Evolutionary conservation across 2,329 filamentous ascomycete genomes (phyloP).

Genomic region (Botrytis galanthina): DNA sequence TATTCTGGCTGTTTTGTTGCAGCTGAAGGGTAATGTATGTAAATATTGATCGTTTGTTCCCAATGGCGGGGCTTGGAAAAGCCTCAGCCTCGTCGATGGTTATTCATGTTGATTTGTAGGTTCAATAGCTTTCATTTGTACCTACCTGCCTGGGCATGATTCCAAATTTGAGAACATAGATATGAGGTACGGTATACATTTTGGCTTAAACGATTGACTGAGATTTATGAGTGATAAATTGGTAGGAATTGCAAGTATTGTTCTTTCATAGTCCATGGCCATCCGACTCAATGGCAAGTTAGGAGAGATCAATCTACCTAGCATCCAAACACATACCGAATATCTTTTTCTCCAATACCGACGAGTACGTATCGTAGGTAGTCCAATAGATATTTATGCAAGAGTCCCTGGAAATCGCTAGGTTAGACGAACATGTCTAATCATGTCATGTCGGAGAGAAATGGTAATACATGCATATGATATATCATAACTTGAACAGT

Average conservation of each 20-base stretch:
- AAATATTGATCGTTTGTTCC: background rate
- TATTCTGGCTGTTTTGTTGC: background rate
- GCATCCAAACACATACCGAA: background rate
- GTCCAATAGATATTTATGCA: background rate
- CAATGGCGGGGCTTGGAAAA: background rate
- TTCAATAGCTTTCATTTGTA: background rate
- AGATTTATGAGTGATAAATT: background rate
- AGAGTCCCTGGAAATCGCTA: background rate
- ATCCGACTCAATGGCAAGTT: background rate
- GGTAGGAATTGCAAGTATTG: background rate
- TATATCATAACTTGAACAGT: background rate
- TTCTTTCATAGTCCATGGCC: background rate
- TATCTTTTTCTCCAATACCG: background rate
- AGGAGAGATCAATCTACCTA: background rate
- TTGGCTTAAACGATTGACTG: background rate
- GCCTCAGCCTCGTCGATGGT: conserved; percentile 2
- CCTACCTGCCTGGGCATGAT: background rate
- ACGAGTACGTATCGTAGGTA: too few species aligned
- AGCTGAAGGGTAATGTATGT: background rate
- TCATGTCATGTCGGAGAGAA: background rate
- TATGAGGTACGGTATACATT: background rate
- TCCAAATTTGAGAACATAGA: background rate
- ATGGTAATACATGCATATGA: background rate
- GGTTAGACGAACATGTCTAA: background rate
- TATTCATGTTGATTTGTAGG: background rate